Conservation (phyloP, 257 asterid genomes). For the Cordia subcordata region DNA sequence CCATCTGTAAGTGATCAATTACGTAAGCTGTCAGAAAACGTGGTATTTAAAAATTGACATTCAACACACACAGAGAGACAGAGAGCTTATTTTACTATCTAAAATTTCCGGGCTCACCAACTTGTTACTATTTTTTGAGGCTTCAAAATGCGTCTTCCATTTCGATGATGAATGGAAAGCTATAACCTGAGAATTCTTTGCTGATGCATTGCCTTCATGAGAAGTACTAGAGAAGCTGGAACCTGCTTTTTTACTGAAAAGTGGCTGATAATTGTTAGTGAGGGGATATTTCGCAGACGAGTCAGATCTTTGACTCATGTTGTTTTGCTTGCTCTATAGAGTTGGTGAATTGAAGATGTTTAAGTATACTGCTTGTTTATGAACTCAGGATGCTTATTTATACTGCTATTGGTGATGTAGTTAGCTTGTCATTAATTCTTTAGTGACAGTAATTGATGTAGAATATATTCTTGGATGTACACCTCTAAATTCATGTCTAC, state of each 20-base stretch:
- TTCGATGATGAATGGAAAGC: constrained; percentile 44
- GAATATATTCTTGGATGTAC: constrained; percentile 43
- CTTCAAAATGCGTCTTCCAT: constrained; percentile 56
- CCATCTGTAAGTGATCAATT: constrained; percentile 42
- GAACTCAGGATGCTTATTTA: constrained; percentile 12
- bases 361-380: neutral
- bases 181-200: constrained; percentile 34
- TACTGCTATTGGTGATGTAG: constrained; percentile 12
- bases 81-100: neutral
- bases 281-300: neutral
- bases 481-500: constrained; percentile 18
- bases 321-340: constrained; percentile 9
- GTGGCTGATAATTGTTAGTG: neutral
- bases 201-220: constrained; percentile 16
- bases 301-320: constrained; percentile 3
- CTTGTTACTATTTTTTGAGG: constrained; percentile 48
- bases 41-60: too few relatives aligned
- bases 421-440: neutral
- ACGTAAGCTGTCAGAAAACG: too few relatives aligned
- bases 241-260: constrained; percentile 31
- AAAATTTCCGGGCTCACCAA: constrained; percentile 30
- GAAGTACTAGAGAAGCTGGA: constrained; percentile 20
- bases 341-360: neutral
- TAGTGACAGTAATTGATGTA: neutral
- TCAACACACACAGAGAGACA: neutral